These are phyloP conservation scores for Aegilops umbellulata DNA, from an alignment of 176 grass and related monocot species.

Conservation along the genomic window DNA sequence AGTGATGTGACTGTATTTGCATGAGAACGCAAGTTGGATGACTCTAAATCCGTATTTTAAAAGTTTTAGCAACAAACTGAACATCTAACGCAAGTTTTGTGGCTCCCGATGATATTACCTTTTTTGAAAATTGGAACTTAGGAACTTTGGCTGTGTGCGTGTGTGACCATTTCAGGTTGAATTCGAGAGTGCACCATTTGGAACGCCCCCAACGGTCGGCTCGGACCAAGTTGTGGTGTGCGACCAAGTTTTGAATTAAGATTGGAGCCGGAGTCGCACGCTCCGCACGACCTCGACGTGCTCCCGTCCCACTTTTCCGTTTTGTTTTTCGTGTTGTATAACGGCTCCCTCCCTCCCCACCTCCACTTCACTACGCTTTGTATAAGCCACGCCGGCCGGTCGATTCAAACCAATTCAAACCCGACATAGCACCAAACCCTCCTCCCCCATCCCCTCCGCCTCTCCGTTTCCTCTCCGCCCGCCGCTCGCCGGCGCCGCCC, in stretches of 20 bases:
- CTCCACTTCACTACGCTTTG: constrained; percentile 3
- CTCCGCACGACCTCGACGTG: constrained; percentile 20
- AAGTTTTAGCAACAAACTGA: no score
- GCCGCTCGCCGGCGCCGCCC: constrained; percentile 7
- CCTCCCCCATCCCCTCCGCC: neutral
- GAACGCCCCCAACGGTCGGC: constrained; percentile 1
- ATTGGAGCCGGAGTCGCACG: neutral
- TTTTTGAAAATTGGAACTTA: neutral
- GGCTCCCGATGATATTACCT: no score
- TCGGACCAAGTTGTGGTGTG: neutral
- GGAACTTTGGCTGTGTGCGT: neutral
- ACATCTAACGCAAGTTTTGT: no score
- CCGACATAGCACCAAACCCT: neutral
- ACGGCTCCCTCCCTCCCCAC: neutral
- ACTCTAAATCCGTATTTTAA: no score
- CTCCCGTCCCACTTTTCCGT: neutral
- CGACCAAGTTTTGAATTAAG: neutral
- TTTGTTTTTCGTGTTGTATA: neutral
- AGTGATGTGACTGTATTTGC: no score
- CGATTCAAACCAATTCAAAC: constrained; percentile 20
- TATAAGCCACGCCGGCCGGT: neutral
- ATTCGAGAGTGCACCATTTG: neutral
- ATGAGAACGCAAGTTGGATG: no score
- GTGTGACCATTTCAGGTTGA: neutral
- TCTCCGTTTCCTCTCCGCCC: neutral